Base-by-base conservation (phyloP, 1,284 basidiomycete genomes). In the Cystobasidium pallidum region DNA sequence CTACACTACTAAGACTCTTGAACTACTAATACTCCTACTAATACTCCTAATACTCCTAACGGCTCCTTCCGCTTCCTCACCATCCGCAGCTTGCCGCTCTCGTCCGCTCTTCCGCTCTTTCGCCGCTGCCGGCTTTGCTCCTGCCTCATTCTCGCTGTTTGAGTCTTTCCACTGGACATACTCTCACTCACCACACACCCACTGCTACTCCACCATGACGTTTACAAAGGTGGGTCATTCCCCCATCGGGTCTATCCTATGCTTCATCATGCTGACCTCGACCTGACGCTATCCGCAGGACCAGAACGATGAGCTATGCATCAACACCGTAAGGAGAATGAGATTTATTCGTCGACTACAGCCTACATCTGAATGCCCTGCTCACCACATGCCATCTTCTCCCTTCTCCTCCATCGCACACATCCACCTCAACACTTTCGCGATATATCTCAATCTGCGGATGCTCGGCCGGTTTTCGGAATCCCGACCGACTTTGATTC, bases 281-380 rank as follows among this genome's bases (percentile, higher is more conserved):
- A n/a, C n/a, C 30, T 10, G 4, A 13, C 7, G 39, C 28, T 43
- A 10, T n/a, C 4, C 52, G 45, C 67, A 70, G 67, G 68, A 71
- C 36, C 19, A 41, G n/a, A 64, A 65, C 63, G 70, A 72, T 51
- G 62, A 66, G 41, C 39, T 66, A 26, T 72, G 70, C 70, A 66
- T 66, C 70, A 72, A 72, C 70, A 72, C 70, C 28, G 66, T 68
- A 45, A 36, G 66, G n/a, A n/a, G 24, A 24, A 28, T 41, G 10
- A n/a, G n/a, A n/a, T n/a, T n/a, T n/a, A n/a, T n/a, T n/a, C n/a
- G n/a, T n/a, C n/a, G n/a, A n/a, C n/a, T n/a, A n/a, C n/a, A n/a
- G n/a, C n/a, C n/a, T n/a, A n/a, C n/a, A n/a, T n/a, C n/a, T n/a
- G n/a, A n/a, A n/a, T n/a, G n/a, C n/a, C n/a, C n/a, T n/a, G n/a